These are phyloP conservation scores for Solanum stenotomum DNA, from an alignment of 257 asterid species.

Conservation along the genomic window DNA sequence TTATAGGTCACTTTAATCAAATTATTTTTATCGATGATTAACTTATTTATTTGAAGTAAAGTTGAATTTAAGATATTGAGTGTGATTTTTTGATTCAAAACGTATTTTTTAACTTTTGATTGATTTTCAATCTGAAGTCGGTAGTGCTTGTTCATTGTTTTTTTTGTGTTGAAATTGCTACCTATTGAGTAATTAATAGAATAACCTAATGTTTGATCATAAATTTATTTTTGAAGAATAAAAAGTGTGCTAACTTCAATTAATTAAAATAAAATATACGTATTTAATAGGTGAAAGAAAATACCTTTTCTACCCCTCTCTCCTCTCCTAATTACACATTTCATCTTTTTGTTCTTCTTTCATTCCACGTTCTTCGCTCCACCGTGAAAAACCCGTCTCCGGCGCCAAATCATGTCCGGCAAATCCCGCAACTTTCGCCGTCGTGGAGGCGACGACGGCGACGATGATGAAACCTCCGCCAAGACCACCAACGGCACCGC, in stretches of 20 bases:
- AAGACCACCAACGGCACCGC: neutral
- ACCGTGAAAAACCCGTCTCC: neutral
- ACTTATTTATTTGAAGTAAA: too few species aligned
- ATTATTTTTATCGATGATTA: too few species aligned
- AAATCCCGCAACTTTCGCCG: slow-evolving; percentile 81
- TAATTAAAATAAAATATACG: neutral
- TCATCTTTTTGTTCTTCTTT: neutral
- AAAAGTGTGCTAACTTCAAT: neutral
- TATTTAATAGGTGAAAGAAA: neutral
- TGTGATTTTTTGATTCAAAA: too few species aligned
- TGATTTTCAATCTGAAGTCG: too few species aligned
- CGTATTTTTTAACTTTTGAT: neutral
- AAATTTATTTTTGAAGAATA: neutral
- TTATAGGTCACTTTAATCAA: neutral
- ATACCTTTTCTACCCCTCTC: neutral
- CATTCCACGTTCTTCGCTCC: neutral
- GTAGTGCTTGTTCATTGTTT: too few species aligned
- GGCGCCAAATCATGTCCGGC: neutral
- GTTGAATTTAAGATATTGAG: too few species aligned
- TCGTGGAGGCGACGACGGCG: slow-evolving; percentile 62
- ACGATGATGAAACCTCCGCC: slow-evolving; percentile 17
- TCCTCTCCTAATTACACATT: neutral
- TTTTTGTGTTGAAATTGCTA: too few species aligned
- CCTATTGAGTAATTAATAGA: too few species aligned
- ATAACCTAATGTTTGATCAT: neutral